Evolutionary conservation across 164 flowering plant species (phyloP), one percentile per base, ranked within the genome.

Genomic region (Vitis riparia): DNA sequence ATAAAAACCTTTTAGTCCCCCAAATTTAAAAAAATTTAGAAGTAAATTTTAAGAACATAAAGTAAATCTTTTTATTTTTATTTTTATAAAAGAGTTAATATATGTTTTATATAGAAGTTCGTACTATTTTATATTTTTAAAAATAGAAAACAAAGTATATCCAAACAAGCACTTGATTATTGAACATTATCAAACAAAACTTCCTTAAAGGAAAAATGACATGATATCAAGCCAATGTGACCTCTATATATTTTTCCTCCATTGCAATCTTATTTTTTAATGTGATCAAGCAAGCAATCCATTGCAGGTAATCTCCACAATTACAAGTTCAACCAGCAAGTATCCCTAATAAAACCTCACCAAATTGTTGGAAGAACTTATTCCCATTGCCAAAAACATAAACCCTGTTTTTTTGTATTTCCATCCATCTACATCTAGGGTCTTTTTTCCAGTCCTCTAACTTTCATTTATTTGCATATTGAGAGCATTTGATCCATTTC

Each of bases 241-340:
- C 19, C 58, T 55, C n/a, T 4, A 3, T 15, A 16, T 5, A 17
- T 55, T 3, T 6, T 55, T 55, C 17, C 14, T 14, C 58, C 58
- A 55, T 15, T 55, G 58, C 19, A 16, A 55, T 19, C 19, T 19
- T 19, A 1, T 19, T 19, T 19, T 19, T 19, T 1, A 19, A 19
- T 19, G 19, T 19, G n/a, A 8, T 7, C 7, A 16, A 14, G 14
- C 17, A 8, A 14, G 14, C 58, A 55, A 37, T 32, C n/a, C 16
- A 51, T 84, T 73, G 82, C 87, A 85, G 78, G 17, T 59, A 75
- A 76, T 84, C 83, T 8, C 79, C 79, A 67, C 87, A 84, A 69
- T 80, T 81, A 55, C 87, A 84, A 37, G 66, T 23, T 29, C 85
- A 65, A 51, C 68, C 67, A 15, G 68, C 60, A 17, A 84, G 79